Evolutionary conservation across 2,329 filamentous ascomycete species (phyloP).

Genomic region (Nothophoma quercina): DNA sequence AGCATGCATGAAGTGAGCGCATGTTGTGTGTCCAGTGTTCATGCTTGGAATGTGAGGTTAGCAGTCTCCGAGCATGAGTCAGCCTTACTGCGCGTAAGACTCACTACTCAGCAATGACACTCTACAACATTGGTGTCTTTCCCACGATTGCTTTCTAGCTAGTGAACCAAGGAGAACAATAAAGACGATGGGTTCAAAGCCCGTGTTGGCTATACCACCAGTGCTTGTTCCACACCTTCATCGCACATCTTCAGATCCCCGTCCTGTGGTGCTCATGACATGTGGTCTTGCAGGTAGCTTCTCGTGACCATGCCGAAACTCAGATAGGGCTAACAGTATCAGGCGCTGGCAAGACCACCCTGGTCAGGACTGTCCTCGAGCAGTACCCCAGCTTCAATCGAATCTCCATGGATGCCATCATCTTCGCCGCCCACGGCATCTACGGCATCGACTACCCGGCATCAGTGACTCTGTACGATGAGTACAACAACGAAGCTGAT

Average conservation of each 20-base stretch:
- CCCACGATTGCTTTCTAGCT: too few species aligned
- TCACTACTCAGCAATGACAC: not conserved
- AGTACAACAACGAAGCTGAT: conserved; percentile 16
- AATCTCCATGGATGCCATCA: conserved; percentile 19
- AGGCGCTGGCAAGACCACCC: conserved; percentile 22
- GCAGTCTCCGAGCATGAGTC: too few species aligned
- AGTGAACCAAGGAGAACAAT: too few species aligned
- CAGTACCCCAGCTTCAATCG: conserved; percentile 7
- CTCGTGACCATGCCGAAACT: too few species aligned
- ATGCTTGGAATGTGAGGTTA: too few species aligned
- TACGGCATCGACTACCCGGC: conserved; percentile 21
- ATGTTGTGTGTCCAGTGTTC: too few species aligned
- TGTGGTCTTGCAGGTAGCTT: conserved; percentile 19
- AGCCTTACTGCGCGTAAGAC: not conserved
- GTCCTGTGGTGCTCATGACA: conserved; percentile 14
- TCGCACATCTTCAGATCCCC: conserved; percentile 3
- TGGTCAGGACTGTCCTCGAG: conserved; percentile 11
- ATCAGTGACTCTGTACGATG: conserved; percentile 2
- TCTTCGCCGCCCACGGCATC: conserved; percentile 13
- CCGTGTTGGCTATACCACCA: not conserved
- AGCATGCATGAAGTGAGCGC: too few species aligned
- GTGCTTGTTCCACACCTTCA: not conserved
- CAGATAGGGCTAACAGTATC: not conserved
- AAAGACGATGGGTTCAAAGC: not conserved
- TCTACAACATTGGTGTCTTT: not conserved